Percentiles rank a stretch among this genome's conserved stretches.
phyloP scores from a whole-genome alignment of 192 early-diverging fungal species.

The Funneliformis mosseae region DNA sequence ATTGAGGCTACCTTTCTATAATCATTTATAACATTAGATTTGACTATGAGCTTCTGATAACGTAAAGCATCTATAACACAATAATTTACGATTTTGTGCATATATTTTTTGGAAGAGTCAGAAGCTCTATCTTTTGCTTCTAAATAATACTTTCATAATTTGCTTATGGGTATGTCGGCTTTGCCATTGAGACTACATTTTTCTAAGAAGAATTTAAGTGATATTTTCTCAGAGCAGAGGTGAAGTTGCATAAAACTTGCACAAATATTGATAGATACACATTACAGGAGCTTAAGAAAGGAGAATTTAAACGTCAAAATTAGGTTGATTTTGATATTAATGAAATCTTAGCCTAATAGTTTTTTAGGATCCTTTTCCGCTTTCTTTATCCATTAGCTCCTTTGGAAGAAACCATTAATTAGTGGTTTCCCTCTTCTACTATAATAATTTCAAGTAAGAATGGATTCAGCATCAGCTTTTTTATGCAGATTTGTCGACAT shows the following conservation, averaged over 20 bases:
- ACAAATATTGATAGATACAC: neutral
- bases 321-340: slow-evolving; percentile 7
- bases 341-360: too few relatives aligned
- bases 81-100: neutral
- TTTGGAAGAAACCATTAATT: too few relatives aligned
- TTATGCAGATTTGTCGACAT: too few relatives aligned
- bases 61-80: neutral
- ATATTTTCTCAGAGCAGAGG: slow-evolving; percentile 4
- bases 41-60: neutral
- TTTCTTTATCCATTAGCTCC: neutral
- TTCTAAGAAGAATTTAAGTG: too few relatives aligned
- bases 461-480: too few relatives aligned
- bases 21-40: too few relatives aligned
- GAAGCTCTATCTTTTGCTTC: neutral
- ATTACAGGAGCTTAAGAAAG: neutral
- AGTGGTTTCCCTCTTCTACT: slow-evolving; percentile 11
- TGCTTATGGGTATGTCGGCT: slow-evolving; percentile 16
- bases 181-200: slow-evolving; percentile 13
- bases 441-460: too few relatives aligned
- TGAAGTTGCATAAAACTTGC: slow-evolving; percentile 11
- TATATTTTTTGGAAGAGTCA: neutral
- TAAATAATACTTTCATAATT: slow-evolving; percentile 10
- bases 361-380: neutral
- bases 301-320: neutral
- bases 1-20: neutral